phyloP scores from a whole-genome alignment of 2,329 filamentous ascomycete species.

The Pestalotiopsis sp. region DNA sequence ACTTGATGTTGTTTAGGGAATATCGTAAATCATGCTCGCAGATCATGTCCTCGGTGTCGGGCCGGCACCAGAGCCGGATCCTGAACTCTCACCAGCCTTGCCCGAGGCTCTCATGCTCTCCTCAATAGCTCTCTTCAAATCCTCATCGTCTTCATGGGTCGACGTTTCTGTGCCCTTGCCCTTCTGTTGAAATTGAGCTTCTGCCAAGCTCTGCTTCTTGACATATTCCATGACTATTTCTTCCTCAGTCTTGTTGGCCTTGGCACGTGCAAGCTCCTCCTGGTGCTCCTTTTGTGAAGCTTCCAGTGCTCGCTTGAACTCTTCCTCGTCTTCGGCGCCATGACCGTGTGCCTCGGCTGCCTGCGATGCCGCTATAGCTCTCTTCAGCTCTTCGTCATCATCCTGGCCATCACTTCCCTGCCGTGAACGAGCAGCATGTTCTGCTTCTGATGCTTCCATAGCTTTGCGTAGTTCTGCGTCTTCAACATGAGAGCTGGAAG shows the following conservation, averaged over 20 bases:
- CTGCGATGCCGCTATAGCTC: constrained; percentile 44
- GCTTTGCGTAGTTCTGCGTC: constrained; percentile 43
- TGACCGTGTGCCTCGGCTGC: constrained; percentile 28
- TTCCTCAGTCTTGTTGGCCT: constrained; percentile 61
- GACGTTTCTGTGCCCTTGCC: constrained; percentile 34
- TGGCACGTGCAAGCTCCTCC: constrained; percentile 43
- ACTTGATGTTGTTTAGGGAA: constrained; percentile 2
- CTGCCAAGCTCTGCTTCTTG: constrained; percentile 74
- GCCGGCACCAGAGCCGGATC: not conserved
- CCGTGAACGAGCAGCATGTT: constrained; percentile 18
- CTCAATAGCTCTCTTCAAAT: constrained; percentile 28
- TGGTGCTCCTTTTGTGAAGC: constrained; percentile 48
- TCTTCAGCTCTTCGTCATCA: constrained; percentile 37
- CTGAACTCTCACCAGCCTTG: constrained; percentile 17
- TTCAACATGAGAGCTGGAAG: constrained; percentile 24
- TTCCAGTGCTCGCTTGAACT: constrained; percentile 49
- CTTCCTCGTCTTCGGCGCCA: constrained; percentile 42
- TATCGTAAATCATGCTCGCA: constrained; percentile 2
- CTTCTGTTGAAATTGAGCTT: constrained; percentile 57
- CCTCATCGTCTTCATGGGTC: constrained; percentile 26
- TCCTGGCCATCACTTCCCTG: constrained; percentile 13
- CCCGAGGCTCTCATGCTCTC: constrained; percentile 25
- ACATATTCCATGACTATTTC: constrained; percentile 76
- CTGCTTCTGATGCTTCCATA: constrained; percentile 40
- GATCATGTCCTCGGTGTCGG: not conserved